phyloP scores from a whole-genome alignment of 371 early-diverging fungal species.

The Apophysomyces variabilis region DNA sequence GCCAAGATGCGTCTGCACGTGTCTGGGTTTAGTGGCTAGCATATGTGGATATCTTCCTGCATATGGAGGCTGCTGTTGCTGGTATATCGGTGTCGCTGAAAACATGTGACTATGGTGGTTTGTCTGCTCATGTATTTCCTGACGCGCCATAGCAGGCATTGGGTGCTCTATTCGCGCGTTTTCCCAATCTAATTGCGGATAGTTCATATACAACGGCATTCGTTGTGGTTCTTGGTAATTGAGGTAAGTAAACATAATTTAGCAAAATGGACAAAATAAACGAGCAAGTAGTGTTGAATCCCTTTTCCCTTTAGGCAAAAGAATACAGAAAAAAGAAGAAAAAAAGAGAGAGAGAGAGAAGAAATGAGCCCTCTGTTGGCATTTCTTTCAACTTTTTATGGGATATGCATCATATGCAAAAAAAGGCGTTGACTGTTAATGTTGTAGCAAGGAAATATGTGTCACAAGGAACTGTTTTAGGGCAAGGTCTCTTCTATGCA shows the following conservation, averaged over 20 bases:
- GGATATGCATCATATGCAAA: constrained; percentile 8
- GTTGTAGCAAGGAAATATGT: background rate
- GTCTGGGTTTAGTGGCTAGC: background rate
- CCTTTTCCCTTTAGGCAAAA: background rate
- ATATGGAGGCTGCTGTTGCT: background rate
- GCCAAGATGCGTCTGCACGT: background rate
- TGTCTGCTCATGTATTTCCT: background rate
- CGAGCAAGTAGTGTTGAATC: background rate
- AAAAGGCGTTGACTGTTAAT: background rate
- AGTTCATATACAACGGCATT: background rate
- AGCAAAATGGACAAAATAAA: background rate
- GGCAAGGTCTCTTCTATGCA: background rate
- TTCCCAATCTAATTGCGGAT: background rate
- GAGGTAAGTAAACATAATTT: background rate
- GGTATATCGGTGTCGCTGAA: background rate
- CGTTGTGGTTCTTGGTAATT: background rate
- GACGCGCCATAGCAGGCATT: background rate
- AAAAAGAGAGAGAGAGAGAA: background rate
- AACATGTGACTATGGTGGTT: background rate
- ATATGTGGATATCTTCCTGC: background rate
- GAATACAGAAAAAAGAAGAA: background rate
- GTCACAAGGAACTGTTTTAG: constrained; percentile 6
- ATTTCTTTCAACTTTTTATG: constrained; percentile 1
- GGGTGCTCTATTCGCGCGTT: background rate
- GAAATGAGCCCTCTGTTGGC: background rate